These are phyloP conservation scores for Plasmopara muralis DNA, from an alignment of 352 stramenopile species.

Conservation along the genomic window DNA sequence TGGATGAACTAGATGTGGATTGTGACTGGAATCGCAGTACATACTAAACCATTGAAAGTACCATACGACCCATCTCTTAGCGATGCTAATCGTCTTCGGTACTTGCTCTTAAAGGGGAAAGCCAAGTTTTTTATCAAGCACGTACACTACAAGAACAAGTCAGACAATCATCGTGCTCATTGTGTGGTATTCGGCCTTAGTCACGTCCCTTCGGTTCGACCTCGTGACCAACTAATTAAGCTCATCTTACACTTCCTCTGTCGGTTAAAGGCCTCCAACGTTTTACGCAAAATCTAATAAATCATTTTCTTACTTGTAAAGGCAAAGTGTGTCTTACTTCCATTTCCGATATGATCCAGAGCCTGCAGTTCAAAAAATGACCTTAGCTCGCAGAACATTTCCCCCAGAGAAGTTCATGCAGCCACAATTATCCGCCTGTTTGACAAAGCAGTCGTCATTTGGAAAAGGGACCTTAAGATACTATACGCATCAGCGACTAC, in stretches of 20 bases:
- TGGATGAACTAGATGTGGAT: too few relatives aligned
- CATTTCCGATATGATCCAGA: background rate
- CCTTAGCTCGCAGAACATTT: too few relatives aligned
- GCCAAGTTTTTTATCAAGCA: background rate
- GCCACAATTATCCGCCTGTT: background rate
- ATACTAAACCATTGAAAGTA: background rate
- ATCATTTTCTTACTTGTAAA: background rate
- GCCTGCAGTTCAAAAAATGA: background rate
- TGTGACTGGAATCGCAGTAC: background rate
- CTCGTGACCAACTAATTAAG: background rate
- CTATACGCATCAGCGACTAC: background rate
- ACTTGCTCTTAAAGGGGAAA: background rate
- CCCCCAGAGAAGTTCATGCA: background rate
- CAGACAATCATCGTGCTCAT: background rate
- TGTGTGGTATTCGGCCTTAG: background rate
- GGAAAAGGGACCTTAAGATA: background rate
- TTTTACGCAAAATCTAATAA: too few relatives aligned
- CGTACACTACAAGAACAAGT: background rate
- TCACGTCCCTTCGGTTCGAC: background rate
- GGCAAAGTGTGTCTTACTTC: background rate
- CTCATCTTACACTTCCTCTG: background rate
- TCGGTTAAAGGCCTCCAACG: background rate
- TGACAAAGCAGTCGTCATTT: background rate
- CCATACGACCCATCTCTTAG: background rate
- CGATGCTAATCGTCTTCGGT: background rate